Evolutionary conservation across 169 alveolate genomes (phyloP).

Genomic region (Sarcocystis neurona): DNA sequence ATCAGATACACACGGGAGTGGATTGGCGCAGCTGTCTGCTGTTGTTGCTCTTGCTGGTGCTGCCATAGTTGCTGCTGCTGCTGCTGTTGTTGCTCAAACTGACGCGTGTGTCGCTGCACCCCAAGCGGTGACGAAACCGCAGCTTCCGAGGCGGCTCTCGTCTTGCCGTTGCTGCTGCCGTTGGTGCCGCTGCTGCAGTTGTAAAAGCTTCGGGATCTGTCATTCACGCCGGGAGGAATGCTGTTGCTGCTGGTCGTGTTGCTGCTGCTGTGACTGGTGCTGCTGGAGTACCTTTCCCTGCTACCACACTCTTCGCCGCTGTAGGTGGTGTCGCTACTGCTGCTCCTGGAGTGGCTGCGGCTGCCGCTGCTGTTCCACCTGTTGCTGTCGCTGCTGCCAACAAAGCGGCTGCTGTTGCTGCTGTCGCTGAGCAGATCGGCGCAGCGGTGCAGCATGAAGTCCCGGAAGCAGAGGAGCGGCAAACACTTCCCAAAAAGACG

Average conservation of each 20-base stretch:
- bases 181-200: conserved; percentile 18
- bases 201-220: neutral
- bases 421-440: conserved; percentile 39
- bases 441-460: conserved; percentile 26
- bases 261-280: conserved; percentile 32
- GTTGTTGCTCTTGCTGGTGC: conserved; percentile 23
- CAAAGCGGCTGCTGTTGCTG: conserved; percentile 21
- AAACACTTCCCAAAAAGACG: neutral
- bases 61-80: neutral
- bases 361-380: neutral
- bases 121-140: too few relatives aligned
- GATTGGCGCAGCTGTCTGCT: too few relatives aligned
- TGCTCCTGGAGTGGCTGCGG: neutral
- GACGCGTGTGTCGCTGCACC: neutral
- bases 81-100: neutral
- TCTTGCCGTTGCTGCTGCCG: neutral
- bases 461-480: conserved; percentile 38
- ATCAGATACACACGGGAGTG: too few relatives aligned
- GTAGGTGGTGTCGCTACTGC: too few relatives aligned
- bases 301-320: too few relatives aligned
- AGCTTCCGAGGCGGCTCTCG: too few relatives aligned
- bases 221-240: conserved; percentile 5
- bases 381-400: neutral
- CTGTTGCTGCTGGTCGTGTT: conserved; percentile 15
- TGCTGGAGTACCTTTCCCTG: neutral